A percentile compares a stretch with the other conserved stretches of the same genome.
Evolutionary conservation across 2,329 filamentous ascomycete species (phyloP).

Genomic region (Pseudocercospora crystallina): DNA sequence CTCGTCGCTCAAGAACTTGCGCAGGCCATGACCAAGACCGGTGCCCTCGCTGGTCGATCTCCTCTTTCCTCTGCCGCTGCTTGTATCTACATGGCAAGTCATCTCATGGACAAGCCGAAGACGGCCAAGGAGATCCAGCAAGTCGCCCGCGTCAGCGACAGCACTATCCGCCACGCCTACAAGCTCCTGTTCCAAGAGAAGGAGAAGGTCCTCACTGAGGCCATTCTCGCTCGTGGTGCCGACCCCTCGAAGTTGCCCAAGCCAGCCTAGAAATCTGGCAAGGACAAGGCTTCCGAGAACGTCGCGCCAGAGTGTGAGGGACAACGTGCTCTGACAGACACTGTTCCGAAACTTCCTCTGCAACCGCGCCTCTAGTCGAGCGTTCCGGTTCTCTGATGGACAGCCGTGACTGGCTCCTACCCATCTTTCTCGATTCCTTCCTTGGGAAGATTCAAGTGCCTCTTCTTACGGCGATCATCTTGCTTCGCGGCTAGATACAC

Average conservation of each 20-base stretch:
- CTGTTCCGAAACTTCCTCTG: too few relatives aligned
- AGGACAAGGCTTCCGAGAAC: not conserved
- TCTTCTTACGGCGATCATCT: too few relatives aligned
- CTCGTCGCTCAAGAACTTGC: constrained; percentile 79
- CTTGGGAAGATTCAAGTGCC: not conserved
- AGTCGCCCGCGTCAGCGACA: constrained; percentile 88
- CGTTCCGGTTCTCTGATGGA: constrained; percentile 3
- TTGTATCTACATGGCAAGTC: constrained; percentile 93
- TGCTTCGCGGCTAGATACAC: too few relatives aligned
- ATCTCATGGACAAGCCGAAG: constrained; percentile 76
- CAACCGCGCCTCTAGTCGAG: too few relatives aligned
- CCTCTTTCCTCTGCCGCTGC: constrained; percentile 91
- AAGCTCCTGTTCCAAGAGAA: constrained; percentile 77
- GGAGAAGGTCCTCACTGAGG: constrained; percentile 70
- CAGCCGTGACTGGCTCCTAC: constrained; percentile 11
- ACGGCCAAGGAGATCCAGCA: constrained; percentile 81
- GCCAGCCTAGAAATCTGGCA: constrained; percentile 27
- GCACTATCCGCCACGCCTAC: constrained; percentile 94
- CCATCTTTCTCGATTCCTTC: not conserved
- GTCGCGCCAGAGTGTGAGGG: too few relatives aligned
- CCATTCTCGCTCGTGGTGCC: constrained; percentile 72
- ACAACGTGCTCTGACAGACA: too few relatives aligned
- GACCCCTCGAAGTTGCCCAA: constrained; percentile 69
- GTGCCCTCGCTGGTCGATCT: constrained; percentile 85
- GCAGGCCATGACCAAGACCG: constrained; percentile 71